phyloP scores from a whole-genome alignment of 768 basidiomycete species.

The Boletus reticuloceps region DNA sequence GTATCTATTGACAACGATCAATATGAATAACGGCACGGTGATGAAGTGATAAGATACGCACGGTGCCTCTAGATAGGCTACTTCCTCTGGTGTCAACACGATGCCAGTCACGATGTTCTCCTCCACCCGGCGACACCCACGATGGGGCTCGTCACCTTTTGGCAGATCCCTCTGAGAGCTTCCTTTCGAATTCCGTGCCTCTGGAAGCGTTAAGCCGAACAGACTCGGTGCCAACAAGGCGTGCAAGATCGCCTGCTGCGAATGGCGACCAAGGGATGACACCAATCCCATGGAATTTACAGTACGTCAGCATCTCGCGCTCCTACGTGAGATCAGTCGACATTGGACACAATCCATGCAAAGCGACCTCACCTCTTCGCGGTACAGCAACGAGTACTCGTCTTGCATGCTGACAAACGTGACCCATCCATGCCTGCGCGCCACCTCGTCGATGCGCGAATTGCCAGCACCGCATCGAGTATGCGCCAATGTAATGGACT shows the following conservation, averaged over 20 bases:
- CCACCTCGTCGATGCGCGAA: constrained; percentile 43
- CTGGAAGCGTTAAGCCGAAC: constrained; percentile 9
- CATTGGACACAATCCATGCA: constrained; percentile 9
- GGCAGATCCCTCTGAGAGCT: constrained; percentile 27
- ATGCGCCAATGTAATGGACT: constrained; percentile 51
- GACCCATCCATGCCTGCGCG: constrained; percentile 45
- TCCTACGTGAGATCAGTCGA: constrained; percentile 31
- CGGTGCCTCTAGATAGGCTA: constrained; percentile 30
- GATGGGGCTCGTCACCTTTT: constrained; percentile 45
- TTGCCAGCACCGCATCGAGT: constrained; percentile 47
- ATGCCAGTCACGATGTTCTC: constrained; percentile 27
- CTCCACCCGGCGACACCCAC: constrained; percentile 36
- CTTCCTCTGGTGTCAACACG: constrained; percentile 30
- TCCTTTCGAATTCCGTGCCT: constrained; percentile 25
- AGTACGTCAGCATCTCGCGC: constrained; percentile 44
- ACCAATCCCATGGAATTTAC: constrained; percentile 48
- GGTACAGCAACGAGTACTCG: constrained; percentile 18
- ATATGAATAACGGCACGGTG: neutral
- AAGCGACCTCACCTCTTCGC: too few relatives aligned
- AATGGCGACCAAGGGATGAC: constrained; percentile 53
- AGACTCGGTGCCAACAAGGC: constrained; percentile 32
- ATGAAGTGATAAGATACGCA: constrained; percentile 6
- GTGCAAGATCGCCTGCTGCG: constrained; percentile 35
- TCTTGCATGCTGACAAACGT: constrained; percentile 56
- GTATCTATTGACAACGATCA: constrained; percentile 14